Evolutionary conservation across 2,329 filamentous ascomycete species (phyloP), one percentile per base, ranked within the genome.

Genomic region (Anthostomella pinea): DNA sequence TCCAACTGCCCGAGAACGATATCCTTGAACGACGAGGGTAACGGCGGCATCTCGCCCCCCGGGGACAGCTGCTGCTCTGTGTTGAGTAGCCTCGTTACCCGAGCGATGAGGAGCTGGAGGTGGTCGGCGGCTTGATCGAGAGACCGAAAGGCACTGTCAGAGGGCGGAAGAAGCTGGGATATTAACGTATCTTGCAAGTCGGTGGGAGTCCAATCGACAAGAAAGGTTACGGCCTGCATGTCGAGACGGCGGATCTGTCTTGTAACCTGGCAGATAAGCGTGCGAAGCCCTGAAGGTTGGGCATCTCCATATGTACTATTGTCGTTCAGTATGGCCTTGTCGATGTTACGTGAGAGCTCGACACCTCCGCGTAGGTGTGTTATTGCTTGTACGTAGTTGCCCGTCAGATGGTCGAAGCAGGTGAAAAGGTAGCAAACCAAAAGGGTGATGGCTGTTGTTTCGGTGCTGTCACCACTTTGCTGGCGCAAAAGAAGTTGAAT

Each of bases 341-440:
- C 30, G 19, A 55, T 45, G 30, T 45, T 53, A 22, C 47, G 49
- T 29, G 45, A 52, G 23, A 65, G 57, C 32, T 54, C 53, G 19
- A 62, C 54, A 24, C 62, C 63, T 38, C 54, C 53, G 20, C 53
- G 56, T n/a, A 66, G 43, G 38, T 66, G 62, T 36, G 54, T 59
- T 16, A 59, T 33, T 45, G 60, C 59, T 48, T 63, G 59, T 32
- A 54, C 44, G 35, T 61, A 33, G 43, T 62, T 56, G 20, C 60
- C 58, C 6, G 52, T 52, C 22, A 65, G 54, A 33, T 63, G 49
- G 39, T 65, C 63, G 41, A 63, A 62, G 49, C 61, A 64, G 43
- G 48, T 59, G 45, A 66, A 63, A 20, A 66, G 59, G 48, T 65
- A 65, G 45, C 61, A 66, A 29, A 61, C 57, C 41, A 66, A 38